Evolutionary conservation across 495 filamentous ascomycete species (phyloP).

Genomic region (Durotheca rogersii): DNA sequence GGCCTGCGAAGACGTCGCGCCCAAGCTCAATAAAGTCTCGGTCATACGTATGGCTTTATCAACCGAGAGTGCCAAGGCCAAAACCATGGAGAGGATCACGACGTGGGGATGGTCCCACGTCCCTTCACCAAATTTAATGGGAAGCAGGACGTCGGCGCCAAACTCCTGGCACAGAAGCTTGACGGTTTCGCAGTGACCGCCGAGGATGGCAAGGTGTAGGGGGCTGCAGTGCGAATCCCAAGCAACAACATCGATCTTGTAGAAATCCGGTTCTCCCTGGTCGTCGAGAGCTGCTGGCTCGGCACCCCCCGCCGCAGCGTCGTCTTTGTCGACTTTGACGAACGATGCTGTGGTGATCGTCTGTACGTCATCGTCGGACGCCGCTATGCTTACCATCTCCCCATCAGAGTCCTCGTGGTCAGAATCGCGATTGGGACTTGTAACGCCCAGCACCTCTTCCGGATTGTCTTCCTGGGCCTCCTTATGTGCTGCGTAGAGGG

Average conservation of each 20-base stretch:
- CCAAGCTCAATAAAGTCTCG: conserved; percentile 62
- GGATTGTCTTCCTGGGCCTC: conserved; percentile 1
- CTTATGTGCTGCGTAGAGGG: conserved; percentile 10
- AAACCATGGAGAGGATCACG: conserved; percentile 64
- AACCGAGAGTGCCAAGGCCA: conserved; percentile 57
- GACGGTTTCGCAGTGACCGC: conserved; percentile 66
- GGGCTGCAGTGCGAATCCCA: conserved; percentile 75
- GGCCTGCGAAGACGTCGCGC: conserved; percentile 71
- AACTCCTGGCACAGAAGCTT: conserved; percentile 69
- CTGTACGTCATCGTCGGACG: conserved; percentile 41
- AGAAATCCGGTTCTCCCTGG: conserved; percentile 71
- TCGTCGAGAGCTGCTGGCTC: conserved; percentile 47
- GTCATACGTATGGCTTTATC: conserved; percentile 63
- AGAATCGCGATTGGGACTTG: conserved; percentile 29
- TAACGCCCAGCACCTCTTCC: conserved; percentile 15
- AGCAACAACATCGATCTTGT: conserved; percentile 69
- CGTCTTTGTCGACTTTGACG: conserved; percentile 58
- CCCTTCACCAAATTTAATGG: conserved; percentile 59
- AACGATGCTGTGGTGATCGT: conserved; percentile 64
- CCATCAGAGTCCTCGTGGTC: conserved; percentile 40
- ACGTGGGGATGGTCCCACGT: conserved; percentile 45
- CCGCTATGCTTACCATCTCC: conserved; percentile 40
- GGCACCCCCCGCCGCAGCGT: conserved; percentile 34
- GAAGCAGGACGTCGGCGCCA: conserved; percentile 70
- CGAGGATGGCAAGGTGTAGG: conserved; percentile 73